Conservation (phyloP, 352 stramenopile genomes). For the Phytophthora macrochlamydospora region DNA sequence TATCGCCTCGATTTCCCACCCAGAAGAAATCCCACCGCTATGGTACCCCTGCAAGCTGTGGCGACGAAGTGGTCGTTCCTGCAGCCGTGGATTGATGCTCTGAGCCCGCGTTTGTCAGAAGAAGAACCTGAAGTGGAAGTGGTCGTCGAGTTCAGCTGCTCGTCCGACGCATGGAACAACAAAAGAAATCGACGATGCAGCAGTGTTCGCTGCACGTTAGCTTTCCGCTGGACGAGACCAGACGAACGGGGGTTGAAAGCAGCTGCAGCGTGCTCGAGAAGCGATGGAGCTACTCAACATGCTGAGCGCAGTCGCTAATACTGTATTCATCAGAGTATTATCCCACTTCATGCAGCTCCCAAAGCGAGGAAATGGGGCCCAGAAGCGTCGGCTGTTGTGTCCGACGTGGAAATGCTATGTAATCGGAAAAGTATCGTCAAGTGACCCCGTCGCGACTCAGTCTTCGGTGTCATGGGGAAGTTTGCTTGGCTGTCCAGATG, state of each 20-base stretch:
- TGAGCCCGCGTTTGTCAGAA: neutral
- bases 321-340: neutral
- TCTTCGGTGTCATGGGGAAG: neutral
- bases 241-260: neutral
- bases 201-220: neutral
- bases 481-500: neutral
- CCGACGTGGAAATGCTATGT: neutral
- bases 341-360: neutral
- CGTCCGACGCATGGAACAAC: neutral
- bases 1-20: too few relatives aligned
- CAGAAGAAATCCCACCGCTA: too few relatives aligned
- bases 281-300: neutral
- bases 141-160: neutral
- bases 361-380: constrained; percentile 1
- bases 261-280: neutral
- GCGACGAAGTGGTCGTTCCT: neutral
- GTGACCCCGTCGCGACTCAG: neutral
- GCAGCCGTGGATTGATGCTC: neutral
- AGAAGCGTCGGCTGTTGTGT: neutral
- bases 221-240: neutral
- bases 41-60: too few relatives aligned
- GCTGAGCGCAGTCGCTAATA: neutral
- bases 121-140: neutral
- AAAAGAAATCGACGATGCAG: neutral
- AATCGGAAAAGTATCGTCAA: neutral